Conservation (phyloP, 352 stramenopile species). For the Globisporangium recalcitrans region DNA sequence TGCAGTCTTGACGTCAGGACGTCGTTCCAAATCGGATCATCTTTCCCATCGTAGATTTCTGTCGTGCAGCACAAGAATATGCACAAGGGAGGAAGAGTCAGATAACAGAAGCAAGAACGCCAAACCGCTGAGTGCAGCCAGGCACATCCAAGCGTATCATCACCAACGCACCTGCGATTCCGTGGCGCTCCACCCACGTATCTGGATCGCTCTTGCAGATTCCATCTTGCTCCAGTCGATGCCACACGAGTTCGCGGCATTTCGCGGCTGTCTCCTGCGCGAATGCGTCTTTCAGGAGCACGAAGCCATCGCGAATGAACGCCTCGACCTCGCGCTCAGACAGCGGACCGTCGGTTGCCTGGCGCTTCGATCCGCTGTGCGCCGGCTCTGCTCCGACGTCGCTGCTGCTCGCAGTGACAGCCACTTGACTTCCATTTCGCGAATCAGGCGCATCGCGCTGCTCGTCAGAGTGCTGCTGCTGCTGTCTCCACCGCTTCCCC, state of each 20-base stretch:
- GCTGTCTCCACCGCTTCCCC: conserved; percentile 7
- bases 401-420: too few species aligned
- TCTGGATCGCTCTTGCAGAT: conserved; percentile 30
- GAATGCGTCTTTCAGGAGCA: conserved; percentile 58
- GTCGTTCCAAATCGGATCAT: conserved; percentile 37
- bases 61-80: not conserved
- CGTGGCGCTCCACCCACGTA: conserved; percentile 56
- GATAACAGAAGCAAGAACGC: not conserved
- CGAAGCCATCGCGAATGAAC: conserved; percentile 70
- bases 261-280: conserved; percentile 29
- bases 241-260: conserved; percentile 46
- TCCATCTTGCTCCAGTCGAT: conserved; percentile 28
- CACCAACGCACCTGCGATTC: conserved; percentile 36
- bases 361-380: not conserved
- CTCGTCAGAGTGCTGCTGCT: not conserved
- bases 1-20: conserved; percentile 43
- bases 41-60: conserved; percentile 44
- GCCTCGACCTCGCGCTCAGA: conserved; percentile 26
- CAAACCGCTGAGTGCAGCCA: not conserved
- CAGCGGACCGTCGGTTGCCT: conserved; percentile 20
- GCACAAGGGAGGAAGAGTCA: not conserved
- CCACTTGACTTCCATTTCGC: not conserved
- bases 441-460: not conserved
- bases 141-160: not conserved
- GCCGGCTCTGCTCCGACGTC: not conserved